These are phyloP conservation scores for Thalassiosira livingstoniorum DNA, from an alignment of 352 stramenopile species.

Conservation along the genomic window DNA sequence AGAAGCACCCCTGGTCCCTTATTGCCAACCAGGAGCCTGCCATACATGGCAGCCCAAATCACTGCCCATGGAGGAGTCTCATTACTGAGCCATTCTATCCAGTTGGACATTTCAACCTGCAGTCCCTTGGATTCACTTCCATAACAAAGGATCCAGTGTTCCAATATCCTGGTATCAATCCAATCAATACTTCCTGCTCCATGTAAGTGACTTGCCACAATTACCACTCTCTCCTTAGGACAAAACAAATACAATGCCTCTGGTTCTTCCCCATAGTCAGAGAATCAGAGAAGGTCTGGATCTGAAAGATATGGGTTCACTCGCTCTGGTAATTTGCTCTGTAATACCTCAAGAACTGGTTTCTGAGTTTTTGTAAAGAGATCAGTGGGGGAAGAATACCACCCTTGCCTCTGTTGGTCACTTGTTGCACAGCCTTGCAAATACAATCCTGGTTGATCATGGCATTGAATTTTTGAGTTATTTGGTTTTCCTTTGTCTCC, in stretches of 20 bases:
- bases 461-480: constrained; percentile 30
- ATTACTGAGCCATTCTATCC: too few species aligned
- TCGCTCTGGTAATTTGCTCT: constrained; percentile 25
- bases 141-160: too few species aligned
- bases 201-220: too few species aligned
- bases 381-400: constrained; percentile 34
- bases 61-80: too few species aligned
- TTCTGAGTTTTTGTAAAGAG: constrained; percentile 25
- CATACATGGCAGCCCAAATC: too few species aligned
- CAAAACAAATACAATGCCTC: neutral
- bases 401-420: constrained; percentile 8
- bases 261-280: neutral
- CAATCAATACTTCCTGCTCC: too few species aligned
- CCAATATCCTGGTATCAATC: too few species aligned
- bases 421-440: constrained; percentile 13
- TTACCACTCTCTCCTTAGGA: constrained; percentile 15
- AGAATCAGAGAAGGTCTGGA: constrained; percentile 1
- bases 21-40: too few species aligned
- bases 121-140: too few species aligned
- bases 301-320: neutral
- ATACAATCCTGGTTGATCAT: constrained; percentile 37
- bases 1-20: too few species aligned
- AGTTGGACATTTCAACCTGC: too few species aligned
- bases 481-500: constrained; percentile 4
- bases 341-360: constrained; percentile 30